Percentiles rank a stretch among this genome's conserved stretches.
phyloP scores from a whole-genome alignment of 352 stramenopile species.

The Globisporangium paddicum region DNA sequence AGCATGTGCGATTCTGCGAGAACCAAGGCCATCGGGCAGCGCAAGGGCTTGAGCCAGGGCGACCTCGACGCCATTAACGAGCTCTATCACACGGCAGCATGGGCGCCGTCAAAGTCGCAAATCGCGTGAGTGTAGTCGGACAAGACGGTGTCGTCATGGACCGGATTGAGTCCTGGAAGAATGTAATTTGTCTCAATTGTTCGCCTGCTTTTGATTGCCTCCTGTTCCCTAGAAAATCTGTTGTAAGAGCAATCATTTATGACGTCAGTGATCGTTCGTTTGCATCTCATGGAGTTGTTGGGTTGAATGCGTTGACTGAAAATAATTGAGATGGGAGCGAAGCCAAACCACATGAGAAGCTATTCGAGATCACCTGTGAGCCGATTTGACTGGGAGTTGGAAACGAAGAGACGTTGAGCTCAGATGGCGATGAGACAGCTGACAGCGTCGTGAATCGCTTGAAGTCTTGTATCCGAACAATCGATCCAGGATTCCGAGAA shows the following conservation, averaged over 20 bases:
- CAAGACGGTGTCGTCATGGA: background rate
- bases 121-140: slow-evolving; percentile 12
- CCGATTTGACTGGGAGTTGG: background rate
- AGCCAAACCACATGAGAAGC: background rate
- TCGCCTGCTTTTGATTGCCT: slow-evolving; percentile 2
- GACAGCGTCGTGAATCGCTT: slow-evolving; percentile 4
- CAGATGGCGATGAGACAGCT: background rate
- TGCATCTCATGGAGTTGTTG: background rate
- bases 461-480: background rate
- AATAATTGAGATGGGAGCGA: background rate
- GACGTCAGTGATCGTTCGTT: slow-evolving; percentile 4
- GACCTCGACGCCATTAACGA: slow-evolving; percentile 42
- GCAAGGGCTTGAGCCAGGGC: slow-evolving; percentile 45
- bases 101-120: slow-evolving; percentile 16
- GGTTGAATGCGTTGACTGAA: background rate
- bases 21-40: slow-evolving; percentile 60
- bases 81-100: slow-evolving; percentile 31
- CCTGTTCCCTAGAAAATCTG: slow-evolving; percentile 11
- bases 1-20: slow-evolving; percentile 47
- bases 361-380: background rate
- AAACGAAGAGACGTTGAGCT: background rate
- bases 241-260: slow-evolving; percentile 9
- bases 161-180: slow-evolving; percentile 1
- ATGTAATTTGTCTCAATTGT: slow-evolving; percentile 12
- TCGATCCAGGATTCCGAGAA: slow-evolving; percentile 12